Evolutionary conservation across 495 filamentous ascomycete species (phyloP), one percentile per base, ranked within the genome.

Genomic region (Aspergillus hancockii): DNA sequence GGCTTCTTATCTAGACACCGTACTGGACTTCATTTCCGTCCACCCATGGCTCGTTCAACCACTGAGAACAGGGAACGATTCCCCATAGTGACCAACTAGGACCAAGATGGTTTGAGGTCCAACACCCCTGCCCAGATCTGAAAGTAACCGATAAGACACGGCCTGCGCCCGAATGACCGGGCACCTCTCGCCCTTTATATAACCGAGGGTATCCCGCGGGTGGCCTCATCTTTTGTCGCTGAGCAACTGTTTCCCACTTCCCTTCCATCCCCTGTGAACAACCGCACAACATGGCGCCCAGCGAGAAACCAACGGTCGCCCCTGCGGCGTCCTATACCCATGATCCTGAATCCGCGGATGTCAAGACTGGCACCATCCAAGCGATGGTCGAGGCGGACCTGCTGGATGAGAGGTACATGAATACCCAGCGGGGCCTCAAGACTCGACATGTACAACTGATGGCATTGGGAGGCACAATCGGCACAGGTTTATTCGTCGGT

Each of bases 381-480:
- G 60, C 58, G 13, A 57, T 78, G 51, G 66, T 78, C 38, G 72
- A 74, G 60, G 68, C 66, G 10, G 69, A 76, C 23, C 58, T 74
- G 22, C 66, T 75, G n/a, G 73, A 76, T 55, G 67, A 73, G 52
- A 68, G 71, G 5, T 79, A 79, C 63, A 62, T 64, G 19, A 65
- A 64, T 9, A 80, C 77, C 52, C 57, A 76, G 57, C 75, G 75
- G 28, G 77, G 75, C 12, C 63, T 81, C 49, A 75, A 76, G 57
- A 84, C 75, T 18, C 79, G 85, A 49, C 86, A 88, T 62, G 76
- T 87, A 25, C 85, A 89, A 68, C 79, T 90, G 58, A 87, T 89
- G 60, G 85, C 87, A 0, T 75, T 90, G 6, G 87, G 86, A 58
- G 85, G 85, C 52, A 86, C 85, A 46, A 89, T 90, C 62, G 88